Percentiles rank a stretch among this genome's conserved stretches.
Conservation (phyloP, 1,284 basidiomycete genomes). For the Takashimella tepidaria region DNA sequence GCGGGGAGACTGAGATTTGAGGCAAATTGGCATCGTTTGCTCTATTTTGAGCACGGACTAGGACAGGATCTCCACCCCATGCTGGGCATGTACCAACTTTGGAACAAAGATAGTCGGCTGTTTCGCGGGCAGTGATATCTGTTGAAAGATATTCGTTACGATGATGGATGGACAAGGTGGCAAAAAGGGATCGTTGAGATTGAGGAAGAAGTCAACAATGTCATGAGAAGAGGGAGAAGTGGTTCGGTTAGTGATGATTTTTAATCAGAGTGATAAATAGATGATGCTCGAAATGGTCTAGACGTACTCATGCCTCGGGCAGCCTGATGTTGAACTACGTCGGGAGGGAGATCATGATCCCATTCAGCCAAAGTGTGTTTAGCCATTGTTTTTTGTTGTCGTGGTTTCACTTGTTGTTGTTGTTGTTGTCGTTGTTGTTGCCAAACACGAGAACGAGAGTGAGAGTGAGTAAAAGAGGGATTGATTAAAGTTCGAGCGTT, state of each 20-base stretch:
- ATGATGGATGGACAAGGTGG: too few relatives aligned
- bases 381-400: too few relatives aligned
- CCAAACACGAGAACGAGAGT: too few relatives aligned
- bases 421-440: too few relatives aligned
- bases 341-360: background rate
- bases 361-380: too few relatives aligned
- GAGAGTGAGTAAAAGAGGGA: too few relatives aligned
- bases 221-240: background rate
- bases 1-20: constrained; percentile 26
- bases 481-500: too few relatives aligned
- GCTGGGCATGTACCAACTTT: background rate
- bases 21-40: constrained; percentile 34
- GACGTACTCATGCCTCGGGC: background rate
- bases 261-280: background rate
- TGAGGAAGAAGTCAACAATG: too few relatives aligned
- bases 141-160: background rate
- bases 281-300: background rate
- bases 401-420: too few relatives aligned
- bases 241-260: background rate
- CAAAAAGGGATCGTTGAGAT: too few relatives aligned
- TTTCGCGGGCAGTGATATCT: background rate
- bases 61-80: constrained; percentile 12
- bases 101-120: background rate
- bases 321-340: background rate
- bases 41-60: constrained; percentile 13